Conservation (phyloP, 208 protist genomes). For the Wallacemonas sp. region DNA sequence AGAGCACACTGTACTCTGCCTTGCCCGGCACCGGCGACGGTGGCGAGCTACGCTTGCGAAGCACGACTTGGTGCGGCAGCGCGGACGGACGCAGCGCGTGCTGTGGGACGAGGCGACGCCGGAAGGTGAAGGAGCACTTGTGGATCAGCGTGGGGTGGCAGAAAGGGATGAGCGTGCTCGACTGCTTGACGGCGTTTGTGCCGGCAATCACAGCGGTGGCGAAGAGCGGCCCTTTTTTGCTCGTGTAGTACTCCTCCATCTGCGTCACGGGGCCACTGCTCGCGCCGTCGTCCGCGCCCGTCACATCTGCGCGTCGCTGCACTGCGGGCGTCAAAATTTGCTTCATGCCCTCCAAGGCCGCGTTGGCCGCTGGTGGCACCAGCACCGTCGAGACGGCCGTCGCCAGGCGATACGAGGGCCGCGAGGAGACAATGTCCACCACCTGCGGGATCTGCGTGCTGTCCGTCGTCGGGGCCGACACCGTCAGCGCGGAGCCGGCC, state of each 20-base stretch:
- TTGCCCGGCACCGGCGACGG: constrained; percentile 31
- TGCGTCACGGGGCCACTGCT: constrained; percentile 29
- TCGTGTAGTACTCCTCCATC: constrained; percentile 90
- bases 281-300: neutral
- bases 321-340: constrained; percentile 60
- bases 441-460: neutral
- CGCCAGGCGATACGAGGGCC: constrained; percentile 65
- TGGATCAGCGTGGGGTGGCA: constrained; percentile 94
- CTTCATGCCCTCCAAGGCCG: constrained; percentile 70
- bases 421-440: constrained; percentile 25
- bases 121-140: constrained; percentile 88
- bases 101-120: constrained; percentile 51
- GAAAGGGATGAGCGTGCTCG: constrained; percentile 93
- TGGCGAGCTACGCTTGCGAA: constrained; percentile 54
- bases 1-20: constrained; percentile 74
- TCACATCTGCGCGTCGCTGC: constrained; percentile 9
- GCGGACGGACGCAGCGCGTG: constrained; percentile 40
- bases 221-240: constrained; percentile 81
- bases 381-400: constrained; percentile 84
- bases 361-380: constrained; percentile 68
- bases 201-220: constrained; percentile 89
- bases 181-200: constrained; percentile 94
- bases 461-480: neutral
- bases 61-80: constrained; percentile 80
- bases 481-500: neutral